Conservation (phyloP, 768 basidiomycete species). For the Fibroporia radiculosa region DNA sequence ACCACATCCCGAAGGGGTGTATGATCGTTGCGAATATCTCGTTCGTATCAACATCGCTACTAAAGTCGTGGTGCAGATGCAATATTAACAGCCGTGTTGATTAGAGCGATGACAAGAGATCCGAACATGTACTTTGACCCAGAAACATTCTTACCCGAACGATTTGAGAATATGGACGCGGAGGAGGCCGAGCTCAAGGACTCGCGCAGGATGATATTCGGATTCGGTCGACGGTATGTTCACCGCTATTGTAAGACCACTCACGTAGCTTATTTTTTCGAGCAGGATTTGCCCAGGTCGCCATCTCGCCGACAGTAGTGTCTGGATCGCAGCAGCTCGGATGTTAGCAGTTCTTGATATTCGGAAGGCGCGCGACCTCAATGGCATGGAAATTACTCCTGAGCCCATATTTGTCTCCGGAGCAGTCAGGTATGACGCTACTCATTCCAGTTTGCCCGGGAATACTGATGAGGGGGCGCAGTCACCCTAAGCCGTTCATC, state of each 20-base stretch:
- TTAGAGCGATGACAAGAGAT: slow-evolving; percentile 39
- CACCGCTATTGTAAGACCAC: no score
- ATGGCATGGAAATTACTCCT: background rate
- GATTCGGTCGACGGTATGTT: slow-evolving; percentile 27
- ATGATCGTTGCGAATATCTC: slow-evolving; percentile 7
- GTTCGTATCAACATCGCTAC: no score
- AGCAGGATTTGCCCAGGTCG: slow-evolving; percentile 1
- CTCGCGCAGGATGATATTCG: slow-evolving; percentile 23
- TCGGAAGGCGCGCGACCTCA: background rate
- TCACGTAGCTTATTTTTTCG: no score
- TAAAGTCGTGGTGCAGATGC: no score
- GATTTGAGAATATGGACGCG: slow-evolving; percentile 11
- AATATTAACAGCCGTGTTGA: no score
- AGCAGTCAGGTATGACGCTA: background rate
- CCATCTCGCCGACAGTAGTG: background rate
- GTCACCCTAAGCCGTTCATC: slow-evolving; percentile 11
- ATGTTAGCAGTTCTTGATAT: background rate
- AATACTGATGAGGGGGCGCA: no score
- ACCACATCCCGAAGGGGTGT: slow-evolving; percentile 24
- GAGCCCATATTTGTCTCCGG: background rate
- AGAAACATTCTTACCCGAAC: slow-evolving; percentile 17
- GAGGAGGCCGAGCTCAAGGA: slow-evolving; percentile 16
- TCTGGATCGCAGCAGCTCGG: background rate
- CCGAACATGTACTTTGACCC: slow-evolving; percentile 28
- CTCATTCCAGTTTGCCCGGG: no score